Base-by-base conservation (phyloP, 2,329 filamentous ascomycete genomes). In the Tolypocladium album region DNA sequence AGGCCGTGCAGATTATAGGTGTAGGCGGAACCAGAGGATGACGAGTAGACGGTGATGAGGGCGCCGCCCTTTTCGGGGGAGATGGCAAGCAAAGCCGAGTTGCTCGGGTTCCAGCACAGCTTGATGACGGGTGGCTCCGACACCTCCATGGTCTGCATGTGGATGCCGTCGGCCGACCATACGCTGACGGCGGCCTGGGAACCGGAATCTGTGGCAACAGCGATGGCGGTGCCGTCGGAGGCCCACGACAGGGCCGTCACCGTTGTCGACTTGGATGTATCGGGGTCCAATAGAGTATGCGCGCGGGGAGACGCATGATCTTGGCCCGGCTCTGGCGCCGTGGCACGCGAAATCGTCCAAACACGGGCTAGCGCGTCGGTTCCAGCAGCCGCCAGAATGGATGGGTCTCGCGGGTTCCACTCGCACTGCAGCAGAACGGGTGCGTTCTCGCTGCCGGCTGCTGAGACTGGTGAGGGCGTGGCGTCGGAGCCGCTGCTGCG, bases 331-430 rank as follows among this genome's bases (percentile, higher is more conserved):
- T 75, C 74, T 62, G 76, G 68, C 66, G 76, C 75, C 67, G 78
- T 74, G 70, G 76, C 77, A 79, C 80, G 81, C 71, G 81, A 80
- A 66, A 87, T 73, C 63, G 82, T 86, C 84, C 85, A 87, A 75
- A 87, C 79, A 65, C 84, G 84, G 78, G 84, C 85, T 83, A 87
- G 83, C 75, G 84, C 83, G 78, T 87, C 85, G 72, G 83, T 87
- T 68, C 85, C 85, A 76, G 82, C 84, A 78, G 83, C 84, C 73
- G 84, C 85, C 79, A 88, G 78, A 74, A 85, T 76, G 62, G 80
- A 83, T 72, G 84, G 81, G 77, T 87, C 80, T 73, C 72, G 78
- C 66, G 85, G 85, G 78, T 82, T 86, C 82, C 84, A 88, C 78
- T 86, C 83, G 80, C 84, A 87, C 74, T 86, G 83, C 76, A 87